A percentile compares a stretch with the other conserved stretches of the same genome.
phyloP scores from a whole-genome alignment of 1,284 basidiomycete species.

The Golubevia pallescens region DNA sequence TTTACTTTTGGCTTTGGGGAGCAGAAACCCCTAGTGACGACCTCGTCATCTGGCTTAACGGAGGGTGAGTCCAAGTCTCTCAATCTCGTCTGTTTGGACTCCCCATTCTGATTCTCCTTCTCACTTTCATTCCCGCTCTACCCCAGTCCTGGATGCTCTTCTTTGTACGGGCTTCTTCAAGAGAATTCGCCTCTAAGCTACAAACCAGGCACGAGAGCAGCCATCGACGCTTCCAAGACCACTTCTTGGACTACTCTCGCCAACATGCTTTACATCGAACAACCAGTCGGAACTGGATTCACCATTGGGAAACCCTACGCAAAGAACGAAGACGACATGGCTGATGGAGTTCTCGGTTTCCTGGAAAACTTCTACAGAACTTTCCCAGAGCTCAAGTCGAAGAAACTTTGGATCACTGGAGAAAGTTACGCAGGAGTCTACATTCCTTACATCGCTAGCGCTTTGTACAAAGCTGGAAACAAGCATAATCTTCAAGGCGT shows the following conservation, averaged over 20 bases:
- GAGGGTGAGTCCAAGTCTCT: neutral
- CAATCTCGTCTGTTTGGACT: no score
- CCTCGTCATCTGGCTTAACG: constrained; percentile 6
- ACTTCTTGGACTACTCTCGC: neutral
- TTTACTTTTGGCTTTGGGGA: constrained; percentile 10
- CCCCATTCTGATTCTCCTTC: neutral
- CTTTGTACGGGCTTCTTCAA: neutral
- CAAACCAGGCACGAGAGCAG: neutral
- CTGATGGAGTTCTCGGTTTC: neutral
- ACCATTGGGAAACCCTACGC: neutral
- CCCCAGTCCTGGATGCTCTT: constrained; percentile 7
- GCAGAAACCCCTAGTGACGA: neutral
- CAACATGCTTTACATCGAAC: constrained; percentile 4
- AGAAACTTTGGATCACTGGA: constrained; percentile 3
- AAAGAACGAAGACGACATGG: constrained; percentile 1
- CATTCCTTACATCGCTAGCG: neutral
- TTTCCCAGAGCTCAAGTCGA: constrained; percentile 6
- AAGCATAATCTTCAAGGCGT: neutral
- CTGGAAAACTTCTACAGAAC: no score
- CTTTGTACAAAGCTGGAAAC: no score
- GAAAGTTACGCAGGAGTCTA: constrained; percentile 6
- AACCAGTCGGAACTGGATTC: constrained; percentile 7
- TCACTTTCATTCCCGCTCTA: neutral
- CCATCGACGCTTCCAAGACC: no score
- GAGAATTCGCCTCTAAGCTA: neutral